phyloP scores from a whole-genome alignment of 2,329 filamentous ascomycete genomes.

The Botrytis fabae region DNA sequence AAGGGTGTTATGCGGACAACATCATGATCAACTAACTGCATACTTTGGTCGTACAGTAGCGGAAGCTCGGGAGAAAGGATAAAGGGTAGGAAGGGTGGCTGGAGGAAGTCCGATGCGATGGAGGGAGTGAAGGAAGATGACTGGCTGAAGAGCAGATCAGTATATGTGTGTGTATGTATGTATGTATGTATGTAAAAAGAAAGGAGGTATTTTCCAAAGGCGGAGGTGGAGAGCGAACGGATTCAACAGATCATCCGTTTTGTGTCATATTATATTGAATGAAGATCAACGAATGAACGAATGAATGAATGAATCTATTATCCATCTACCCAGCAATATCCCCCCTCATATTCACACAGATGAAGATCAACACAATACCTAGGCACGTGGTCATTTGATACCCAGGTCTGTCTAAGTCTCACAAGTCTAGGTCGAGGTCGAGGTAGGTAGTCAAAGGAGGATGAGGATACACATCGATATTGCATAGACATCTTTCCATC shows the following conservation, averaged over 20 bases:
- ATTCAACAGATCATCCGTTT: slow-evolving; percentile 2
- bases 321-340: background rate
- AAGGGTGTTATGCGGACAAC: background rate
- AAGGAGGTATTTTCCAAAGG: background rate
- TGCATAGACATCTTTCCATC: background rate
- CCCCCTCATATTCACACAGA: background rate
- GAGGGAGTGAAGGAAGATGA: background rate
- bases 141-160: background rate
- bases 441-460: background rate
- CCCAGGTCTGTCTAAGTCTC: background rate
- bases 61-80: slow-evolving; percentile 9
- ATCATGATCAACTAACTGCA: background rate
- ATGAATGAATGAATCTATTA: background rate
- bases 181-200: background rate
- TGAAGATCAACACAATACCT: background rate
- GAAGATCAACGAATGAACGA: background rate
- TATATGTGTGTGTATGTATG: too few relatives aligned
- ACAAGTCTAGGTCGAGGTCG: background rate
- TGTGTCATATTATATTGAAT: background rate
- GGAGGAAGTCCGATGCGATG: background rate
- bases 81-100: background rate
- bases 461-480: background rate
- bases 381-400: background rate
- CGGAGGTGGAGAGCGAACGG: background rate
- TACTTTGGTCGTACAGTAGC: background rate